Evolutionary conservation across 164 flowering plant genomes (phyloP), one percentile per base, ranked within the genome.

Genomic region (Magnolia sinica): DNA sequence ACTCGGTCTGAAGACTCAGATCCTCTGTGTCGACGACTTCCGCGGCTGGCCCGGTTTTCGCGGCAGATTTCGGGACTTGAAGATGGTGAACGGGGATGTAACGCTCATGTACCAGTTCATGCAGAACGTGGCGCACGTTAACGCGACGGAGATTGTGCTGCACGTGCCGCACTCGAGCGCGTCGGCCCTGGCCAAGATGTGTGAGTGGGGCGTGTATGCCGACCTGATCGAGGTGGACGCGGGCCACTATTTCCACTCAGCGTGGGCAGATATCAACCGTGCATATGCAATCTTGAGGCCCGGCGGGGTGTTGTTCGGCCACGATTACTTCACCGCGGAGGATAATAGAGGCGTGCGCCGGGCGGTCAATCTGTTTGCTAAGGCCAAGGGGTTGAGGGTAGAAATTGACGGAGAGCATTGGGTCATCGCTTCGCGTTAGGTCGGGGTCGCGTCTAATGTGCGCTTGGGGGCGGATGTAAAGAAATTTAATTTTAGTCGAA

Each of bases 31-130:
- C 19, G 97, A 92, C 81, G 97, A 92, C 31, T 92, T 92, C 37
- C 90, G 97, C 0, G 97, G 97, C 1, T 92, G 97, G 97, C 88
- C 97, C 31, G 90, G 91, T 20, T 92, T 87, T 73, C 75, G 79
- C 8, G 81, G 80, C 80, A 74, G 75, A 65, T 84, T 89, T 72
- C 71, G 49, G 31, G 86, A 86, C 79, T 79, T 89, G 1, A 45
- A 20, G 5, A 77, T 86, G 87, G 72, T 89, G 49, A 92, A 88
- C 78, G 97, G 91, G 55, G 92, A 92, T 82, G 86, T 84, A 2
- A 37, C 85, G 82, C 82, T 92, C 1, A 52, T 88, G 72, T 80
- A 87, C 70, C 93, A 90, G 83, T 92, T 90, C 82, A 84, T 92
- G 88, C 90, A 89, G 71, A 92, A 92, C 76, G 88, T 88, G 45